Evolutionary conservation across 257 asterid genomes (phyloP).

Genomic region (Solanum sejunctum): DNA sequence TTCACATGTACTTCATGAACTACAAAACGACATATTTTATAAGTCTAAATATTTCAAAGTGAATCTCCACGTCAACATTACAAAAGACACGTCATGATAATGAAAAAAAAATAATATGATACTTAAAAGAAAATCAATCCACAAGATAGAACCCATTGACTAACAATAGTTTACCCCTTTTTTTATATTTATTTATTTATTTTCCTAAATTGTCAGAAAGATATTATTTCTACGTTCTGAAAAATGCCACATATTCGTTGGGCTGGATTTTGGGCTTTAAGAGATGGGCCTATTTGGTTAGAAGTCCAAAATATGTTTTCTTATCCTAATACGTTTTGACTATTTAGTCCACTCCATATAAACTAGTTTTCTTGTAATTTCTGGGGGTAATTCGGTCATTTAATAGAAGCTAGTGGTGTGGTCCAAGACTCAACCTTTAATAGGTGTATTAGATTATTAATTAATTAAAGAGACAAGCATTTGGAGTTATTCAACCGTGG

Average conservation of each 20-base stretch:
- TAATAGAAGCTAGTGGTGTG: not conserved
- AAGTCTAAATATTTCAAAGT: not conserved
- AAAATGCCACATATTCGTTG: not conserved
- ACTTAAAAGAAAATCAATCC: not conserved
- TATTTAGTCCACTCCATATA: not conserved
- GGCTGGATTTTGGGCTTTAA: not conserved
- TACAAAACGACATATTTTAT: not conserved
- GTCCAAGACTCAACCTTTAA: not conserved
- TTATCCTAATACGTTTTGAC: not conserved
- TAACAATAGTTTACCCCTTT: not conserved
- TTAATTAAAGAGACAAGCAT: not conserved
- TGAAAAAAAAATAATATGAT: not conserved
- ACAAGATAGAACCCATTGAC: not conserved
- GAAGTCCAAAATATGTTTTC: not conserved
- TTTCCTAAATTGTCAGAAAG: not conserved
- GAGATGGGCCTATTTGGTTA: not conserved
- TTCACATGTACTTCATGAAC: not conserved
- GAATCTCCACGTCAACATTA: not conserved
- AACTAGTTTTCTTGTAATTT: not conserved
- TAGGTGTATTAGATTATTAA: not conserved
- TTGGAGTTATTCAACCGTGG: not conserved
- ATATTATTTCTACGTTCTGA: not conserved
- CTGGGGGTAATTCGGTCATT: not conserved
- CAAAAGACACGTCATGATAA: not conserved
- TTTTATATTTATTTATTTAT: not conserved